phyloP scores from a whole-genome alignment of 768 basidiomycete species.

The Nidularia pulvinata region DNA sequence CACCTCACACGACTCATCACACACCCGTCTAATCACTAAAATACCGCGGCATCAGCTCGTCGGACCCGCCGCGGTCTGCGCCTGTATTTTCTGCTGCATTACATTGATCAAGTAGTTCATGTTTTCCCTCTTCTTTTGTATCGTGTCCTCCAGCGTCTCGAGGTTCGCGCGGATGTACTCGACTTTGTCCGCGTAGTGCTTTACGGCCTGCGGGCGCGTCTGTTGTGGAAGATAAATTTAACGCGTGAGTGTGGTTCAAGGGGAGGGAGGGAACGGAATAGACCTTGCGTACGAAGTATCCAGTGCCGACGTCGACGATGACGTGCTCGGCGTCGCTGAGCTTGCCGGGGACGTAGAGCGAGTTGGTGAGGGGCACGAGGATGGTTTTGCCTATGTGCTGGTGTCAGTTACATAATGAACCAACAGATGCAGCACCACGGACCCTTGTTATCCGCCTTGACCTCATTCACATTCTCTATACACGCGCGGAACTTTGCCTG shows the following conservation, averaged over 20 bases:
- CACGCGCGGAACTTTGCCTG: constrained; percentile 92
- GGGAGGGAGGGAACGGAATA: constrained; percentile 5
- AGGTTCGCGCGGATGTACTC: constrained; percentile 83
- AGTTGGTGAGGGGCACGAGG: constrained; percentile 92
- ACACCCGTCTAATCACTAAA: too few species aligned
- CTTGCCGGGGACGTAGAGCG: constrained; percentile 94
- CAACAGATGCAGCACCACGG: constrained; percentile 5
- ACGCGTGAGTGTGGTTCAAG: background rate
- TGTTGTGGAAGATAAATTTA: background rate
- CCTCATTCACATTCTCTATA: constrained; percentile 74
- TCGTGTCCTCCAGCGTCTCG: constrained; percentile 85
- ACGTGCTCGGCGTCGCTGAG: constrained; percentile 83
- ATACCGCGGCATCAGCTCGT: background rate
- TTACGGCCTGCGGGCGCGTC: constrained; percentile 68
- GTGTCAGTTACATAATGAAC: background rate
- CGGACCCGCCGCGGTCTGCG: constrained; percentile 19
- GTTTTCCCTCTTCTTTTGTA: constrained; percentile 91
- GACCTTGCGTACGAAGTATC: constrained; percentile 96
- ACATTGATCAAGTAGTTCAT: constrained; percentile 72
- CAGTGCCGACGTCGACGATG: constrained; percentile 94
- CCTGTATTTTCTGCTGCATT: constrained; percentile 62
- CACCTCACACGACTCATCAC: too few species aligned
- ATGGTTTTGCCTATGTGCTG: constrained; percentile 72
- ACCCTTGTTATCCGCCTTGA: constrained; percentile 73
- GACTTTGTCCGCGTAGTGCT: constrained; percentile 82